Percentiles rank a stretch among this genome's conserved stretches.
phyloP scores from a whole-genome alignment of 1,139 yeast species.

The Kodamaea derodonti region DNA sequence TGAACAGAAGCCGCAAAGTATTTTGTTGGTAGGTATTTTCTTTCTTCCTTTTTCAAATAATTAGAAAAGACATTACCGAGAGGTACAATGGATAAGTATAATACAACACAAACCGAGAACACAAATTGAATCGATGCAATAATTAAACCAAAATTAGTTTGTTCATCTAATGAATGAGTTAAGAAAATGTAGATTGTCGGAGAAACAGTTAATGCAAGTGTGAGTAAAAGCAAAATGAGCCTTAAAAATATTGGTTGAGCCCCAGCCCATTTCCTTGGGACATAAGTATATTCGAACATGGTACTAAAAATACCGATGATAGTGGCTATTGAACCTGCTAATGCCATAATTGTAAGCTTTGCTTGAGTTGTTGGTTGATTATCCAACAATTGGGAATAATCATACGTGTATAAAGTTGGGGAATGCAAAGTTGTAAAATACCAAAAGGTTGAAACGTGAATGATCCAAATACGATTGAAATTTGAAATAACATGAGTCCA shows the following conservation, averaged over 20 bases:
- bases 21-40: slow-evolving; percentile 31
- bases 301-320: slow-evolving; percentile 41
- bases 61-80: slow-evolving; percentile 39
- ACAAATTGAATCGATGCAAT: slow-evolving; percentile 43
- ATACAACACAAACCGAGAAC: slow-evolving; percentile 37
- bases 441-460: slow-evolving; percentile 60
- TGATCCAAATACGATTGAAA: slow-evolving; percentile 60
- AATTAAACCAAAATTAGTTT: slow-evolving; percentile 27
- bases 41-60: slow-evolving; percentile 13
- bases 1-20: slow-evolving; percentile 36
- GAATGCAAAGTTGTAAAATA: slow-evolving; percentile 52
- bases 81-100: slow-evolving; percentile 46
- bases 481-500: slow-evolving; percentile 58
- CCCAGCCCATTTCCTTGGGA: slow-evolving; percentile 57
- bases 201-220: slow-evolving; percentile 26
- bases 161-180: slow-evolving; percentile 20
- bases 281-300: slow-evolving; percentile 42
- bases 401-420: slow-evolving; percentile 50
- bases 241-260: slow-evolving; percentile 42
- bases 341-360: slow-evolving; percentile 43
- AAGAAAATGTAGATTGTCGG: slow-evolving; percentile 44
- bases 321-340: slow-evolving; percentile 49
- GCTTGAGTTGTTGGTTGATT: slow-evolving; percentile 49
- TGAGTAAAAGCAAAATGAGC: slow-evolving; percentile 23
- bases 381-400: slow-evolving; percentile 40